Evolutionary conservation across 306 rosid species (phyloP).

Genomic region (Medicago arabica): DNA sequence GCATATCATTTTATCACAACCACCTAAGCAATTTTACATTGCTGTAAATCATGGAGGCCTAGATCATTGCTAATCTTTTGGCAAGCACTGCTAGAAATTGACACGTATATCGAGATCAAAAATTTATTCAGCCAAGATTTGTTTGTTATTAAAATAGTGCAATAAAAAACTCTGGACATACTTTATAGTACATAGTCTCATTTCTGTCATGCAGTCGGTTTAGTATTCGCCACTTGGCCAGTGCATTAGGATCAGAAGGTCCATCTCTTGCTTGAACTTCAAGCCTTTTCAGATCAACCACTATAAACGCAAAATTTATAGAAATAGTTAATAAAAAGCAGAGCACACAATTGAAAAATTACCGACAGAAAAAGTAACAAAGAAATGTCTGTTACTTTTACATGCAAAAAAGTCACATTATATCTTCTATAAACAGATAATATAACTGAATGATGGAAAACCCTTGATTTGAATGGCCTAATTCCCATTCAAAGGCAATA

Average conservation of each 20-base stretch:
- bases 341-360: constrained; percentile 3
- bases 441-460: constrained; percentile 6
- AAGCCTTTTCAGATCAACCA: constrained; percentile 92
- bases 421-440: constrained; percentile 16
- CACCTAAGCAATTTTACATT: constrained; percentile 11
- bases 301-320: constrained; percentile 50
- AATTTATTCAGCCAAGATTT: constrained; percentile 21
- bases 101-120: constrained; percentile 18
- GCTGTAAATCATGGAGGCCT: background rate
- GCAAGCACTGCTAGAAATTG: background rate
- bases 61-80: constrained; percentile 11
- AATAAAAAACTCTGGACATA: constrained; percentile 47
- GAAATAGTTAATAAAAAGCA: constrained; percentile 8
- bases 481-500: constrained; percentile 32
- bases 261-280: constrained; percentile 98
- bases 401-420: background rate
- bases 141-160: constrained; percentile 30
- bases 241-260: constrained; percentile 93
- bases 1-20: constrained; percentile 20
- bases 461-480: constrained; percentile 17
- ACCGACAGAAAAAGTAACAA: constrained; percentile 20
- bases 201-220: constrained; percentile 97
- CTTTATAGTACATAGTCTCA: constrained; percentile 96
- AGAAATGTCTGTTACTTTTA: constrained; percentile 20
- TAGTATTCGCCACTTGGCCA: constrained; percentile 98